Base-by-base conservation (phyloP, 805 yeast species). In the Wickerhamiella australiensis region DNA sequence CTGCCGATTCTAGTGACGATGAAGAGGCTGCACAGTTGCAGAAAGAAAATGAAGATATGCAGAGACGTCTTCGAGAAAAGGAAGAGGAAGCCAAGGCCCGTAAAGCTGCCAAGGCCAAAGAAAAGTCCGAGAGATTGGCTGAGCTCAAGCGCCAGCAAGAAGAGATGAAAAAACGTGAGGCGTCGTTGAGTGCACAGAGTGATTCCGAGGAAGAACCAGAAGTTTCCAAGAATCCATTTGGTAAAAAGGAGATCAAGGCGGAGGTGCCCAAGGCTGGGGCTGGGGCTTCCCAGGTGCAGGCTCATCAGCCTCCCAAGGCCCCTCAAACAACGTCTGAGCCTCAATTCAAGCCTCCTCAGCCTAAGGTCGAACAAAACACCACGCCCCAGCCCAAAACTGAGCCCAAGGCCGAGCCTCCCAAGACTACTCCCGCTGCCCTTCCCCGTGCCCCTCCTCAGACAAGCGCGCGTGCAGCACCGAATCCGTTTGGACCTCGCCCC, bases 41-140 rank as follows among this genome's bases (percentile, higher is more conserved):
- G 20, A 75, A 69, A 29, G 70, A 66, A 21, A 71, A 64, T 42
- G 68, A 65, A 29, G 64, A 60, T 8, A 66, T 62, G 46, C 68
- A 64, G 22, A 66, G 60, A 12, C 69, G 65, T 17, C 65, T 59
- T 6, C 70, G 64, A 20, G 74, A 64, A 3, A 68, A 62, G 33
- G 68, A 62, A 3, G 23, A 66, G 59, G 40, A 65, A 59, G 27
- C 60, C 60, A 18, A 61, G 55, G 42, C 65, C 51, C 25, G 49
- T 60, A 42, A 59, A 56, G 44, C 44, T 6, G 44, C 44, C 21
- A 41, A 41, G 17, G 31, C 29, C 12, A 15, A 58, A 54, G 61
- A 54, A 18, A 63, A 62, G 43, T 64, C 61, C 17, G 59, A 56
- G 23, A 63, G 65, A 13, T 57, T 59, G 18, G 66, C 64, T 20